Evolutionary conservation across 331 rosid genomes (phyloP).

Genomic region (Quercus phellos): DNA sequence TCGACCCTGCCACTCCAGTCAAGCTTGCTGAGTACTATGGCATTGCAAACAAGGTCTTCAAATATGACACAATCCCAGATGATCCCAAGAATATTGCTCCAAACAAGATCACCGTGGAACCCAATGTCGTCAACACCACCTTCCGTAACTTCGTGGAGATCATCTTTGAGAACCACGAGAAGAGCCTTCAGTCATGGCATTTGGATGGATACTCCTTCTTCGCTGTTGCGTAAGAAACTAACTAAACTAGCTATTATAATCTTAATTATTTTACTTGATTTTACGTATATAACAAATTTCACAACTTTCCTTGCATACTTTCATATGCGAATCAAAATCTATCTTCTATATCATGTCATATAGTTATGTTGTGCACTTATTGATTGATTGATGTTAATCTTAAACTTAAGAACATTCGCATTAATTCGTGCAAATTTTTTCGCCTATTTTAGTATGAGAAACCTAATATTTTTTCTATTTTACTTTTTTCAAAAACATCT

Average conservation of each 20-base stretch:
- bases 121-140: constrained; percentile 45
- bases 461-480: no score
- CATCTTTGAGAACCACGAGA: constrained; percentile 61
- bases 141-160: constrained; percentile 52
- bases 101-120: constrained; percentile 6
- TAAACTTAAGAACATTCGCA: no score
- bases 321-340: no score
- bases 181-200: constrained; percentile 55
- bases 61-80: constrained; percentile 34
- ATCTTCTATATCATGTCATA: no score
- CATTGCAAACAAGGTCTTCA: constrained; percentile 42
- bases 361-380: no score
- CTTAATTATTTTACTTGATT: no score
- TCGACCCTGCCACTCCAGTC: constrained; percentile 52
- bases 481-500: no score
- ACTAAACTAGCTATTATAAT: neutral
- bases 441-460: no score
- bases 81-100: neutral
- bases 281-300: no score
- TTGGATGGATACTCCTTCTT: constrained; percentile 65
- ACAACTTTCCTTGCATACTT: no score
- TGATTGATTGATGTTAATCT: no score
- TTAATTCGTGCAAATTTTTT: rapidly evolving
- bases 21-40: constrained; percentile 65
- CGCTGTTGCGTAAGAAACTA: constrained; percentile 45